Conservation (phyloP, 805 yeast genomes). For the Candida easanensis region DNA sequence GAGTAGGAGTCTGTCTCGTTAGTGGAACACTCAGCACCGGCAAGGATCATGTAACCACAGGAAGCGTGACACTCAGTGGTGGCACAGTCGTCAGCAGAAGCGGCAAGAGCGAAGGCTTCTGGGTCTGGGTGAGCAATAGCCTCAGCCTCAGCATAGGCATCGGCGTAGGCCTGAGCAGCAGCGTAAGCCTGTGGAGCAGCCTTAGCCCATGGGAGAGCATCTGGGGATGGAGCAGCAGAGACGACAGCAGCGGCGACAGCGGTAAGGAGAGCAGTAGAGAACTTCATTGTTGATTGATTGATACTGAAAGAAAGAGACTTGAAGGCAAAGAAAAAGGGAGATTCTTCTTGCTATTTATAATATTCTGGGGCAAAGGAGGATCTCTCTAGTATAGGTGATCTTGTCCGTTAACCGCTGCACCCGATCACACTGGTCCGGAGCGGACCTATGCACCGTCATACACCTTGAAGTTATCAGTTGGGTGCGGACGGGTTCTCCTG, state of each 20-base stretch:
- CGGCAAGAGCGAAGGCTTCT: constrained; percentile 27
- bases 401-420: too few species aligned
- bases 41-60: constrained; percentile 32
- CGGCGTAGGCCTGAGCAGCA: constrained; percentile 15
- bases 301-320: not conserved
- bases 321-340: too few species aligned
- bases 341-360: too few species aligned
- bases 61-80: constrained; percentile 28
- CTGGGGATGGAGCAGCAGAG: constrained; percentile 7
- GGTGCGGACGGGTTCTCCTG: too few species aligned
- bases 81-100: constrained; percentile 27
- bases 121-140: constrained; percentile 23
- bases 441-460: too few species aligned
- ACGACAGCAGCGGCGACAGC: not conserved
- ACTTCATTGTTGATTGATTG: not conserved
- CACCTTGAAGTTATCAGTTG: too few species aligned
- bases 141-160: constrained; percentile 14
- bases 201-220: constrained; percentile 15
- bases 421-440: too few species aligned
- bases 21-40: constrained; percentile 28
- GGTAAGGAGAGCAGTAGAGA: not conserved
- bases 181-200: constrained; percentile 14
- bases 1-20: constrained; percentile 5
- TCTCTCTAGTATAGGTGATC: too few species aligned
- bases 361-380: too few species aligned